Conservation (phyloP, 129 eudicot species). For the Chrysanthemum lavandulifolium region DNA sequence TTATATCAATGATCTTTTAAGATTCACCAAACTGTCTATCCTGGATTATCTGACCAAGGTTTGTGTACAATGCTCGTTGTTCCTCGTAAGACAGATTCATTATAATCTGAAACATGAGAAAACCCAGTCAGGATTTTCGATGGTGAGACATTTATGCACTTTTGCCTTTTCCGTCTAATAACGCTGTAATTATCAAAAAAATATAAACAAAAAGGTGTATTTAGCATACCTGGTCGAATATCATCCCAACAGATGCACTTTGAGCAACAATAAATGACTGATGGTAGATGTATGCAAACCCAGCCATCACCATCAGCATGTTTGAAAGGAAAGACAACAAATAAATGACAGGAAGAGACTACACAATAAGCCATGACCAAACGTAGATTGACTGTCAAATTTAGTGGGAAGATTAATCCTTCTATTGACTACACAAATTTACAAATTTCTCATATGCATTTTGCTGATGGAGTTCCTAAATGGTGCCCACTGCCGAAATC, state of each 20-base stretch:
- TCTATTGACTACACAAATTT: neutral
- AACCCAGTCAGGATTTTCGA: neutral
- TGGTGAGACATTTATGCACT: neutral
- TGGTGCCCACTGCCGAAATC: neutral
- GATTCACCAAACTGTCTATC: constrained; percentile 56
- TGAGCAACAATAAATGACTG: constrained; percentile 80
- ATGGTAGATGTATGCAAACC: constrained; percentile 89
- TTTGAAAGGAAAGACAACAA: neutral
- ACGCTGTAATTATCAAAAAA: neutral
- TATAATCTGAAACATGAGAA: constrained; percentile 38
- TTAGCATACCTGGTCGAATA: constrained; percentile 69
- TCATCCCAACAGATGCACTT: constrained; percentile 75
- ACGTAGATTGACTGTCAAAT: neutral
- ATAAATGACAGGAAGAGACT: neutral
- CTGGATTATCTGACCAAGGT: constrained; percentile 64
- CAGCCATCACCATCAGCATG: constrained; percentile 94
- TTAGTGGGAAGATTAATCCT: neutral
- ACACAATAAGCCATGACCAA: neutral
- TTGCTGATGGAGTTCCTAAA: neutral
- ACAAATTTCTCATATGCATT: neutral
- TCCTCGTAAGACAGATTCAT: constrained; percentile 76
- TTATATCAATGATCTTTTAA: constrained; percentile 18
- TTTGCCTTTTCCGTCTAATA: neutral
- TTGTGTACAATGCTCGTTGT: constrained; percentile 57
- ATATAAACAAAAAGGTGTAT: neutral